A percentile compares a stretch with the other conserved stretches of the same genome.
These are phyloP conservation scores for Eucalyptus pumila DNA, from an alignment of 345 rosid species.

Conservation along the genomic window DNA sequence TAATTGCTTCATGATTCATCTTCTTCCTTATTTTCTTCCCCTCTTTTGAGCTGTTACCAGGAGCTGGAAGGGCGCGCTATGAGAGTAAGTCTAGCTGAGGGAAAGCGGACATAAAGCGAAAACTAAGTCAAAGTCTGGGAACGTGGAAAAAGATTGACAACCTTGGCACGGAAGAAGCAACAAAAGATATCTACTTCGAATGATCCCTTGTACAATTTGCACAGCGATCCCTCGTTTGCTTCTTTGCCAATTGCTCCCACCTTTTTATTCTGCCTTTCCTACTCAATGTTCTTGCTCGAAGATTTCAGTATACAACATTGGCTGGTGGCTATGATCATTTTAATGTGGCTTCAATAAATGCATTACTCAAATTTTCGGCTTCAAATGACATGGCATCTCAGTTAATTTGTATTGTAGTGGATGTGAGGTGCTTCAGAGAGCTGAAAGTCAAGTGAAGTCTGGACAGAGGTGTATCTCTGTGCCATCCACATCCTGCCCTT, in stretches of 20 bases:
- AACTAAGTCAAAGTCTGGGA: background rate
- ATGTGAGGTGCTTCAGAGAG: background rate
- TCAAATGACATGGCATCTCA: background rate
- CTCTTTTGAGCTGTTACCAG: slow-evolving; percentile 1
- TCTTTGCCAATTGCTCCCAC: background rate
- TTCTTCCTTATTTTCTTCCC: background rate
- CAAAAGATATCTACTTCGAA: background rate
- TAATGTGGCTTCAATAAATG: background rate
- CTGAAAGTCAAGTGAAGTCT: background rate
- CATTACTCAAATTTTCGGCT: background rate
- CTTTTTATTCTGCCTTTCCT: background rate
- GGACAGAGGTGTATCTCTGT: background rate
- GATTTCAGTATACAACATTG: background rate
- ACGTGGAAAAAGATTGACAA: background rate
- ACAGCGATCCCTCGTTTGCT: background rate
- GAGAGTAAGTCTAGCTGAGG: slow-evolving; percentile 73
- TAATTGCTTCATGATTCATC: background rate
- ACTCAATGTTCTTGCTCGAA: background rate
- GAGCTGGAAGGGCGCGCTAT: slow-evolving; percentile 71
- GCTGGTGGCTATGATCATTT: background rate
- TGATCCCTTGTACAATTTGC: background rate
- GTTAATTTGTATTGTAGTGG: background rate
- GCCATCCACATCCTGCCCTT: background rate
- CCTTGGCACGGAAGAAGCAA: background rate
- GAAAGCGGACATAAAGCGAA: slow-evolving; percentile 24